Base-by-base conservation (phyloP, 2,329 filamentous ascomycete species). In the Emergomyces orientalis region DNA sequence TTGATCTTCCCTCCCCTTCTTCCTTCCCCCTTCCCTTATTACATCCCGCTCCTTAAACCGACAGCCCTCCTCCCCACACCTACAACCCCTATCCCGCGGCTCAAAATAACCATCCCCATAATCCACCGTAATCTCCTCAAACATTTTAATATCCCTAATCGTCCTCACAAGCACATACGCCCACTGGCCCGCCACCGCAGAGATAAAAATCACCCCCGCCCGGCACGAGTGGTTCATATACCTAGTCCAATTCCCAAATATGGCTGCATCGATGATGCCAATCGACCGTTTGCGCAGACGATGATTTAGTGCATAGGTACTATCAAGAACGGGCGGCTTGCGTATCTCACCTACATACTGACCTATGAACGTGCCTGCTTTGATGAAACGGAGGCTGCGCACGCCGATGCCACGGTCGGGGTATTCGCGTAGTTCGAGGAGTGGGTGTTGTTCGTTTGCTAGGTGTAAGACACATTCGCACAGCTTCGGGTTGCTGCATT, bases 191-290 rank as follows among this genome's bases (percentile, higher is more conserved):
- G 71, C 60, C 0, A 67, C 63, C 27, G 62, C 59, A 2, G 19
- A 22, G 0, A 7, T 7, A 55, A 73, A 75, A 1, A 22, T 7
- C 2, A 66, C 68, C 14, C 62, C 63, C 14, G 73, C 45, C 2
- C 72, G 65, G 64, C 75, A 77, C 1, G 72, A 75, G 59, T 76
- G 75, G 59, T 73, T 76, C 41, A 74, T 66, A 51, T 69, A 77
- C 19, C 75, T 69, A 5, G 72, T 74, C 66, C 73, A 76, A 55
- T 73, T 75, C 7, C 73, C 73, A 58, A 64, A 65, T 4, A 56
- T 49, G 19, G 65, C 64, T 6, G 71, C 63, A 43, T 64, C 65
- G 47, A 72, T 66, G 3, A 60, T 22, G 37, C 54, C 39, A 22
- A 60, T 51, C 19, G 43, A 49, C 43, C 59, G 43, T 59, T 66